These are phyloP conservation scores for Gamarada debralockiae DNA, from an alignment of 495 filamentous ascomycete genomes.

Conservation along the genomic window DNA sequence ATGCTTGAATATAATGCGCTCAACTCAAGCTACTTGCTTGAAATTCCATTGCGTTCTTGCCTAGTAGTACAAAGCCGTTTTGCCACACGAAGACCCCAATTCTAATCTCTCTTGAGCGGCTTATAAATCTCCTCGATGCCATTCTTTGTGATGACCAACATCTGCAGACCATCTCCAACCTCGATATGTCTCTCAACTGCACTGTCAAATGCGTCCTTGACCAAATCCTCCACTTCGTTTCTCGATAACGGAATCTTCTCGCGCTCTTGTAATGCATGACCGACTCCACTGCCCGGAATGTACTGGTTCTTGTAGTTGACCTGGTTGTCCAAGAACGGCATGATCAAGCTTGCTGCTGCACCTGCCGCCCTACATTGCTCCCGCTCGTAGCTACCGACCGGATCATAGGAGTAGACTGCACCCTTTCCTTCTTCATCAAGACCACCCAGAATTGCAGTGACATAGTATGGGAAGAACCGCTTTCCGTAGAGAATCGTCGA, in stretches of 20 bases:
- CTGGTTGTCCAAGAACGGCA: conserved; percentile 98
- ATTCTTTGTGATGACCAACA: conserved; percentile 83
- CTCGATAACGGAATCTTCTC: conserved; percentile 61
- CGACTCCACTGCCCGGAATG: conserved; percentile 79
- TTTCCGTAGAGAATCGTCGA: conserved; percentile 94
- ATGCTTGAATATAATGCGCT: too few relatives aligned
- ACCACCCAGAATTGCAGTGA: conserved; percentile 86
- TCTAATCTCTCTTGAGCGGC: conserved; percentile 87
- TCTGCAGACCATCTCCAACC: conserved; percentile 94
- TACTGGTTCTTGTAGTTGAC: conserved; percentile 99
- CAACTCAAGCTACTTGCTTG: too few relatives aligned
- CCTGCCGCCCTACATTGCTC: conserved; percentile 94
- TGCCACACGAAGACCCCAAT: not conserved
- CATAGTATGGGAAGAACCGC: conserved; percentile 98
- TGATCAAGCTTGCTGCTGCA: conserved; percentile 94
- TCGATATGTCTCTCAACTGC: conserved; percentile 98
- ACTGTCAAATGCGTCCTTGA: conserved; percentile 96
- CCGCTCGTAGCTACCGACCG: conserved; percentile 92
- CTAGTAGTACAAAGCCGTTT: conserved; percentile 7
- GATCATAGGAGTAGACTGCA: conserved; percentile 94
- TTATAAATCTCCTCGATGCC: conserved; percentile 83
- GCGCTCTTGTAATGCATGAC: conserved; percentile 71
- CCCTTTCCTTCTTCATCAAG: conserved; percentile 94
- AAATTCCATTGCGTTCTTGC: not conserved
- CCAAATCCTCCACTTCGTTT: conserved; percentile 74